Evolutionary conservation across 371 early-diverging fungal genomes (phyloP).

Genomic region (Dichotomocladium elegans): DNA sequence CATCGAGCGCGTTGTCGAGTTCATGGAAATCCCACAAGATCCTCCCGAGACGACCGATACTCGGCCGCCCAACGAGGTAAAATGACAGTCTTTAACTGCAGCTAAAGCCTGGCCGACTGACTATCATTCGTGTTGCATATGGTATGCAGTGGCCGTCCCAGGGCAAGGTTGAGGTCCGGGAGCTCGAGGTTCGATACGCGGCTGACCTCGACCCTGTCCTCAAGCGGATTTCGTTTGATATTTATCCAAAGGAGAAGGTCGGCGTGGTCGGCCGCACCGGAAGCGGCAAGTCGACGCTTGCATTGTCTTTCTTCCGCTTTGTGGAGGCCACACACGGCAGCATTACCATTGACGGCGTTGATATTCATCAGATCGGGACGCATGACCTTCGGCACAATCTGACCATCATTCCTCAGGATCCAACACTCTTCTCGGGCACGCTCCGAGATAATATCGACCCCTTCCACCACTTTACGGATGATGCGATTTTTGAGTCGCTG

Average conservation of each 20-base stretch:
- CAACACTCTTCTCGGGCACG: conserved; percentile 62
- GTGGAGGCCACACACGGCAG: conserved; percentile 65
- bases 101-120: no score
- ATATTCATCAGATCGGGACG: conserved; percentile 66
- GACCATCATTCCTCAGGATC: conserved; percentile 76
- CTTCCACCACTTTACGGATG: conserved; percentile 55
- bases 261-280: conserved; percentile 70
- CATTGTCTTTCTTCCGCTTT: conserved; percentile 72
- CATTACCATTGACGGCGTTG: conserved; percentile 69
- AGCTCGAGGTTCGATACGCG: conserved; percentile 57
- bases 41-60: conserved; percentile 64
- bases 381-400: conserved; percentile 64
- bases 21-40: conserved; percentile 67
- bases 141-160: conserved; percentile 63
- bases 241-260: conserved; percentile 51
- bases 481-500: conserved; percentile 63
- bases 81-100: no score
- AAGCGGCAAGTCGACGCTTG: conserved; percentile 74
- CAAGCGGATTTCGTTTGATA: conserved; percentile 44
- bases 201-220: conserved; percentile 58
- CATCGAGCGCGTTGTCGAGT: conserved; percentile 84
- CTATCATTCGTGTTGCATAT: no score
- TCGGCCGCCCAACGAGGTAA: conserved; percentile 57
- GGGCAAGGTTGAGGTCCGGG: conserved; percentile 58
- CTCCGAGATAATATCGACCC: conserved; percentile 66